These are phyloP conservation scores for Aureobasidium mangrovei DNA, from an alignment of 2,329 filamentous ascomycete genomes.

Conservation along the genomic window DNA sequence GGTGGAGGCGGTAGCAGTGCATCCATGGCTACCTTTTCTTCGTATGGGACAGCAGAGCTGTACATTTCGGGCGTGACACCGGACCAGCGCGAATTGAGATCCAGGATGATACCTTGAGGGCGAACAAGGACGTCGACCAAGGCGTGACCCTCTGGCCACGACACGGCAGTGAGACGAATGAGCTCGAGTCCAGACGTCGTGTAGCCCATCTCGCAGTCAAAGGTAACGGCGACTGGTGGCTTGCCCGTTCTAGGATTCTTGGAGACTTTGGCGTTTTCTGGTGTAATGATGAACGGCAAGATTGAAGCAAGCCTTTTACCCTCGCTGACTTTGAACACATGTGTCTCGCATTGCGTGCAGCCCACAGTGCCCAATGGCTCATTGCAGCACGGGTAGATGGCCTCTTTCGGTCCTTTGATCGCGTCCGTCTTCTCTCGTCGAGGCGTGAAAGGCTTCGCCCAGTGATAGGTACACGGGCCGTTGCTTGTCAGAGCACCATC, in stretches of 20 bases:
- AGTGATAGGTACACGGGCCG: conserved; percentile 73
- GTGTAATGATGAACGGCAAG: conserved; percentile 73
- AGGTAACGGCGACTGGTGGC: conserved; percentile 57
- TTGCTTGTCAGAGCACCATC: conserved; percentile 69
- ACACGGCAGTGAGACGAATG: conserved; percentile 77
- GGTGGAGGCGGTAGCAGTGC: conserved; percentile 11
- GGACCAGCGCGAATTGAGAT: conserved; percentile 87
- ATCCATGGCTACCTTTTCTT: conserved; percentile 17
- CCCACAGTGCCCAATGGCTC: conserved; percentile 67
- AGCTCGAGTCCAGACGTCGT: conserved; percentile 83
- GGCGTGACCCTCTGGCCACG: conserved; percentile 69
- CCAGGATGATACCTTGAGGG: conserved; percentile 73
- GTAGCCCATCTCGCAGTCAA: conserved; percentile 98
- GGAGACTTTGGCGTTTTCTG: conserved; percentile 47
- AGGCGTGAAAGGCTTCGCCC: conserved; percentile 58
- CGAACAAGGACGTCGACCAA: conserved; percentile 79
- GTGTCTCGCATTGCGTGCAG: conserved; percentile 60
- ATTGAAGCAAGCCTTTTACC: conserved; percentile 66
- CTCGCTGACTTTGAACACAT: conserved; percentile 81
- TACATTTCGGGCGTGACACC: conserved; percentile 76
- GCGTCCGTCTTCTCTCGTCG: conserved; percentile 46
- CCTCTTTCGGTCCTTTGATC: conserved; percentile 48
- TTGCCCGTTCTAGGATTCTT: conserved; percentile 29
- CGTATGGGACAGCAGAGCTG: conserved; percentile 54
- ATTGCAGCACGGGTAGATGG: conserved; percentile 70